These are phyloP conservation scores for Microbotryomycetes sp. DNA, from an alignment of 1,284 basidiomycete species.

Conservation along the genomic window DNA sequence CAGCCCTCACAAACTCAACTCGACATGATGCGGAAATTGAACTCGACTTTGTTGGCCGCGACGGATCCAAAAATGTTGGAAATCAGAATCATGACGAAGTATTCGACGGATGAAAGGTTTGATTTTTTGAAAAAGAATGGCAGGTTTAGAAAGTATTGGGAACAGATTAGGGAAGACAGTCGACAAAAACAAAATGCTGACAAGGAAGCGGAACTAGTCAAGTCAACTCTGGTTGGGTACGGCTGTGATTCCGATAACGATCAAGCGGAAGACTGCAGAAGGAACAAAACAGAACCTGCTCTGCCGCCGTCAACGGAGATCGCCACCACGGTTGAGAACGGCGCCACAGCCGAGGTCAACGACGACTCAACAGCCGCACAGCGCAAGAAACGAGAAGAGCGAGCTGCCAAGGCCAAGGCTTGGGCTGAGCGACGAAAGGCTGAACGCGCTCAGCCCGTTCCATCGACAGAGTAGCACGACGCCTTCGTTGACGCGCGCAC, in stretches of 20 bases:
- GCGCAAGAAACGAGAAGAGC: neutral
- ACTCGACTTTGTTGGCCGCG: slow-evolving; percentile 15
- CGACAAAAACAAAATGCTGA: neutral
- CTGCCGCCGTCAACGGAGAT: too few species aligned
- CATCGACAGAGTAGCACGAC: too few species aligned
- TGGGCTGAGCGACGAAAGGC: neutral
- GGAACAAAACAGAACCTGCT: too few species aligned
- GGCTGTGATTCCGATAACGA: slow-evolving; percentile 16
- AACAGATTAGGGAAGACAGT: slow-evolving; percentile 7
- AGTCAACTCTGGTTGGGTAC: slow-evolving; percentile 13
- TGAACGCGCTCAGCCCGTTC: neutral
- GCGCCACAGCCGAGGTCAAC: too few species aligned
- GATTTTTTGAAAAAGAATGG: slow-evolving; percentile 17
- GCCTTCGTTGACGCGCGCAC: too few species aligned
- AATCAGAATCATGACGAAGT: slow-evolving; percentile 31
- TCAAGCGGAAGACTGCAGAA: neutral
- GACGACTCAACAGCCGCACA: too few species aligned
- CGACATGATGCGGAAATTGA: slow-evolving; percentile 21
- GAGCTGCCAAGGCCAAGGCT: neutral
- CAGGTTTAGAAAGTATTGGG: slow-evolving; percentile 19
- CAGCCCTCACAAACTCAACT: slow-evolving; percentile 18
- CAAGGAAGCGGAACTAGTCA: neutral
- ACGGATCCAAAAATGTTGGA: slow-evolving; percentile 27
- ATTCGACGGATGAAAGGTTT: slow-evolving; percentile 21
- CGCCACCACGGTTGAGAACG: too few species aligned